Evolutionary conservation across 2,329 filamentous ascomycete genomes (phyloP).

Genomic region (Phoma sp.): DNA sequence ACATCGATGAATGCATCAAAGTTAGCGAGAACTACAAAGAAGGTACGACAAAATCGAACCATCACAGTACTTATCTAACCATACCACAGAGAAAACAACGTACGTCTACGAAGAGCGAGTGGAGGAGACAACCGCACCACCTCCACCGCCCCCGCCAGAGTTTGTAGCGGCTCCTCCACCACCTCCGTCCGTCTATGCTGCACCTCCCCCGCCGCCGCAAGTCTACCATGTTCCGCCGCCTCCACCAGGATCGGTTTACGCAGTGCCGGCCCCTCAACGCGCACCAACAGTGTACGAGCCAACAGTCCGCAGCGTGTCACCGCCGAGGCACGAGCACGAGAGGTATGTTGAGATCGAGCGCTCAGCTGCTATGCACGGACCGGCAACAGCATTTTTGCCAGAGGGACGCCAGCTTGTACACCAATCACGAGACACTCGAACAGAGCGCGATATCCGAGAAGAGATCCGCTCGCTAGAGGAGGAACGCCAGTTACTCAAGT

Average conservation of each 20-base stretch:
- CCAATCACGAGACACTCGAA: conserved; percentile 33
- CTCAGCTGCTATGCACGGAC: conserved; percentile 55
- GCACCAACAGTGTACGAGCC: conserved; percentile 39
- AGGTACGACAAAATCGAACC: conserved; percentile 40
- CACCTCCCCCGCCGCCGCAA: conserved; percentile 17
- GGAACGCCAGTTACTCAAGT: conserved; percentile 65
- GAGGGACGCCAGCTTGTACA: conserved; percentile 40
- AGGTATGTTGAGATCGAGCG: conserved; percentile 54
- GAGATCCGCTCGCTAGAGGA: conserved; percentile 77
- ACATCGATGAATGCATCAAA: conserved; percentile 88
- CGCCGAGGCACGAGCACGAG: conserved; percentile 43
- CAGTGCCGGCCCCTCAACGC: conserved; percentile 30
- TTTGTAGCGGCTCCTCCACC: conserved; percentile 26
- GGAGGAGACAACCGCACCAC: conserved; percentile 26
- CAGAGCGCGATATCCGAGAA: conserved; percentile 71
- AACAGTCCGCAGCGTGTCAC: conserved; percentile 44
- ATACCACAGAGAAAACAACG: conserved; percentile 42
- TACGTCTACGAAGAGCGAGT: conserved; percentile 45
- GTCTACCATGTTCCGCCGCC: conserved; percentile 23
- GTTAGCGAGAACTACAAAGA: conserved; percentile 77
- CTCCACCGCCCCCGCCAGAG: conserved; percentile 32
- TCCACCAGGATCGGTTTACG: conserved; percentile 28
- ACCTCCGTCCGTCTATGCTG: conserved; percentile 21
- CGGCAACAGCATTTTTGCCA: conserved; percentile 59
- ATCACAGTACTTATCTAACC: not conserved